Conservation (phyloP, 345 rosid genomes). For the Schrenkiella parvula region DNA sequence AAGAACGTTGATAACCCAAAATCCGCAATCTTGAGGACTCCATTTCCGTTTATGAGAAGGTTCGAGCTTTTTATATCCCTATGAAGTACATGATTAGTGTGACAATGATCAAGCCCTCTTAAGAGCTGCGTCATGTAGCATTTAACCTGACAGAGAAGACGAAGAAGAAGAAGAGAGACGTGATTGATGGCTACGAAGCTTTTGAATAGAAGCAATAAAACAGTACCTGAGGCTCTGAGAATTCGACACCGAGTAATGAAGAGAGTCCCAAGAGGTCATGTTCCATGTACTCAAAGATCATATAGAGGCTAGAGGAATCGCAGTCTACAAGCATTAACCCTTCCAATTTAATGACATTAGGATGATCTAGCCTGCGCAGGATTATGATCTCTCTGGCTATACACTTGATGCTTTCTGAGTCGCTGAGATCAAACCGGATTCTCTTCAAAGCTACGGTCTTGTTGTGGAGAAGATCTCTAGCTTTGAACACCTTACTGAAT, state of each 20-base stretch:
- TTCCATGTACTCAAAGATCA: constrained; percentile 94
- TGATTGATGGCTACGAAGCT: background rate
- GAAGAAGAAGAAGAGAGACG: constrained; percentile 18
- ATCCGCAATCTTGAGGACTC: constrained; percentile 89
- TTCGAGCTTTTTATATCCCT: constrained; percentile 96
- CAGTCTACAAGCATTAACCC: constrained; percentile 63
- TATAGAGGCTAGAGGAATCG: constrained; percentile 60
- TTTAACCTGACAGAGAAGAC: constrained; percentile 62
- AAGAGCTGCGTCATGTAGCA: constrained; percentile 90
- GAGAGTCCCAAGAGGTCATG: constrained; percentile 90
- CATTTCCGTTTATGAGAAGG: constrained; percentile 71
- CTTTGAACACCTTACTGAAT: constrained; percentile 82
- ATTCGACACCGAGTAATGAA: constrained; percentile 63
- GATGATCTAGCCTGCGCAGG: constrained; percentile 81
- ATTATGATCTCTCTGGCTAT: constrained; percentile 85
- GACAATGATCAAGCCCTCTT: constrained; percentile 91
- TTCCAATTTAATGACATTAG: constrained; percentile 78
- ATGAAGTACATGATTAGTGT: constrained; percentile 66
- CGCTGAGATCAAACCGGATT: constrained; percentile 58
- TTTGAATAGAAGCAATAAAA: background rate
- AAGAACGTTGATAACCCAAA: constrained; percentile 82
- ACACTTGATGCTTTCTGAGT: constrained; percentile 73
- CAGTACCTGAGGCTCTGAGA: constrained; percentile 79
- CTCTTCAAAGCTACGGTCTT: constrained; percentile 79
- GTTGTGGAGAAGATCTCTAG: constrained; percentile 54